Conservation (phyloP, 345 rosid genomes). For the Linum lewisii region DNA sequence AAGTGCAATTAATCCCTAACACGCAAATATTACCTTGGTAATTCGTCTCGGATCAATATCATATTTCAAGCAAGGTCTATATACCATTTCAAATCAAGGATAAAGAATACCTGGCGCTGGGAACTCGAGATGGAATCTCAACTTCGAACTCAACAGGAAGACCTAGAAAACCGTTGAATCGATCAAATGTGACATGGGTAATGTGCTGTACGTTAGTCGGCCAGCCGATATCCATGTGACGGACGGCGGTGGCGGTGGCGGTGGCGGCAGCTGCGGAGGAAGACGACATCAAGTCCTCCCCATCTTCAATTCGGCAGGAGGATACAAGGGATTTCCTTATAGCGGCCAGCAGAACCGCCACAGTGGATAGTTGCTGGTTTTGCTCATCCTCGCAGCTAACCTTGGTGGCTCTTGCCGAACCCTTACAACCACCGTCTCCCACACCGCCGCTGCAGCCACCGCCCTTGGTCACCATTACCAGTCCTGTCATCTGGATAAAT, state of each 20-base stretch:
- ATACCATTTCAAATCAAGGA: background rate
- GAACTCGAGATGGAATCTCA: background rate
- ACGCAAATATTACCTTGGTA: too few relatives aligned
- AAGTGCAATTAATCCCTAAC: background rate
- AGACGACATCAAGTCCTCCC: background rate
- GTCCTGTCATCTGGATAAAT: conserved; percentile 65
- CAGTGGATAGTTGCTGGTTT: conserved; percentile 52
- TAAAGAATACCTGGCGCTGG: conserved; percentile 1
- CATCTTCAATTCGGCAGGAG: background rate
- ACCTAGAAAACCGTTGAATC: conserved; percentile 1
- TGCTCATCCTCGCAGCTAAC: conserved; percentile 42
- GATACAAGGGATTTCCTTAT: conserved; percentile 79
- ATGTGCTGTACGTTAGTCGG: conserved; percentile 7
- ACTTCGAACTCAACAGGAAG: conserved; percentile 4
- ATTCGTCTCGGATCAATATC: background rate
- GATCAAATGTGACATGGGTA: conserved; percentile 5
- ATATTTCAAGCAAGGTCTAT: background rate
- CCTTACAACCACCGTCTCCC: conserved; percentile 20
- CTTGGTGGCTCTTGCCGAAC: background rate
- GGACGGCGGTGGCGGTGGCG: background rate
- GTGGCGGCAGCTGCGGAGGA: background rate
- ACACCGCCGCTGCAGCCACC: conserved; percentile 57
- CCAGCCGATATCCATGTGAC: conserved; percentile 5
- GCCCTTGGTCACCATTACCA: conserved; percentile 72
- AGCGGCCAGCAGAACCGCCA: conserved; percentile 55